Conservation (phyloP, 2,329 filamentous ascomycete genomes). For the Trichoderma sp. region DNA sequence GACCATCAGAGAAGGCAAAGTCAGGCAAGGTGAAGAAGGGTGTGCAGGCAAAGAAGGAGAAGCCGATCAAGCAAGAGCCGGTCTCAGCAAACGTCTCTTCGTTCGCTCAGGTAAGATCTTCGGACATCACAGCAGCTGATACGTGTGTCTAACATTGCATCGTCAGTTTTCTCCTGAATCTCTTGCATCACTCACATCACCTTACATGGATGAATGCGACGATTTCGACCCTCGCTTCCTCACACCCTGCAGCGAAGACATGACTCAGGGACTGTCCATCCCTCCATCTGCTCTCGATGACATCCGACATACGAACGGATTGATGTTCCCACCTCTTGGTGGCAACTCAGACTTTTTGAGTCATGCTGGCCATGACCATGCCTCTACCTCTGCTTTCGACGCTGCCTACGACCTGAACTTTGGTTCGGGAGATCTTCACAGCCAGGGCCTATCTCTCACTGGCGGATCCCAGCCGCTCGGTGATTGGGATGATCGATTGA, state of each 20-base stretch:
- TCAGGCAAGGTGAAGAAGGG: slow-evolving; percentile 47
- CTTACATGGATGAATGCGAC: slow-evolving; percentile 37
- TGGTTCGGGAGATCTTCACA: slow-evolving; percentile 31
- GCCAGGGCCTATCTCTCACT: slow-evolving; percentile 27
- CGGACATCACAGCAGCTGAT: not conserved
- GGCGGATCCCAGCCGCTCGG: slow-evolving; percentile 28
- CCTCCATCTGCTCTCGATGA: slow-evolving; percentile 32
- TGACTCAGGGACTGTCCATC: slow-evolving; percentile 29
- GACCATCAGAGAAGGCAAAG: slow-evolving; percentile 41
- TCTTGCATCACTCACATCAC: slow-evolving; percentile 30
- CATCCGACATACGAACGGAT: slow-evolving; percentile 12
- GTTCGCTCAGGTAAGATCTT: not conserved
- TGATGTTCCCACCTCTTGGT: slow-evolving; percentile 22
- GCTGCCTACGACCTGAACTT: slow-evolving; percentile 41
- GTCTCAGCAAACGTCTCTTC: slow-evolving; percentile 20
- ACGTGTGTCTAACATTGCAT: slow-evolving; percentile 24
- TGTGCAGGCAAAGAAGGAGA: slow-evolving; percentile 33
- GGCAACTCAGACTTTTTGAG: slow-evolving; percentile 30
- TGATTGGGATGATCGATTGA: slow-evolving; percentile 31
- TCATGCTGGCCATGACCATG: slow-evolving; percentile 29
- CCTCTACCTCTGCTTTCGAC: slow-evolving; percentile 35
- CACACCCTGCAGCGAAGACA: slow-evolving; percentile 55
- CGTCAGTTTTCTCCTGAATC: slow-evolving; percentile 40
- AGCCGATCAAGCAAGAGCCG: slow-evolving; percentile 41
- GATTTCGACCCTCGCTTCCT: slow-evolving; percentile 44